Conservation (phyloP, 768 basidiomycete species). For the Postia placenta region DNA sequence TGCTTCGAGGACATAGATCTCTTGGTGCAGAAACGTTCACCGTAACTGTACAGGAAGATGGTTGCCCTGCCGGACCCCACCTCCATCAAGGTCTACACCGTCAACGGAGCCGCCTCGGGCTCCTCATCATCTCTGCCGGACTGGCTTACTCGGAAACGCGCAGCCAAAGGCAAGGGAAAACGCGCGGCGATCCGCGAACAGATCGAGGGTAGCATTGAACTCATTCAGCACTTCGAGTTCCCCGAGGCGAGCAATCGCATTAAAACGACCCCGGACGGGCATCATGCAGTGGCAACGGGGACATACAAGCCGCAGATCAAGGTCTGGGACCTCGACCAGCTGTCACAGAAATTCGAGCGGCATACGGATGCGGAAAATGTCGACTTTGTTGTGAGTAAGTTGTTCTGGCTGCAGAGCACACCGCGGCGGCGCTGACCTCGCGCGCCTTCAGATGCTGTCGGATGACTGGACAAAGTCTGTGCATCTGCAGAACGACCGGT, state of each 20-base stretch:
- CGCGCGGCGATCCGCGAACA: conserved; percentile 58
- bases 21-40: no score
- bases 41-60: no score
- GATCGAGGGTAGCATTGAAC: conserved; percentile 79
- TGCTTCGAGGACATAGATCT: no score
- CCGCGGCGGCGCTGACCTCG: not conserved
- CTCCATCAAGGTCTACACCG: conserved; percentile 85
- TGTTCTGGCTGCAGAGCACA: not conserved
- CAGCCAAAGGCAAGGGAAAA: conserved; percentile 60
- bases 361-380: conserved; percentile 97
- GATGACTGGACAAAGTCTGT: conserved; percentile 99
- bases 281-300: conserved; percentile 90
- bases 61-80: conserved; percentile 24
- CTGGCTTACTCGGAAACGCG: conserved; percentile 79
- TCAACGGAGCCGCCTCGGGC: conserved; percentile 85
- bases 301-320: conserved; percentile 97
- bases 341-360: conserved; percentile 91
- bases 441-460: conserved; percentile 66
- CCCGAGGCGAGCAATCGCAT: conserved; percentile 93
- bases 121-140: conserved; percentile 91
- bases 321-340: conserved; percentile 91
- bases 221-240: conserved; percentile 95
- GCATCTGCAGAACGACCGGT: conserved; percentile 94
- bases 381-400: conserved; percentile 90
- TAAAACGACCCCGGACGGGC: conserved; percentile 87